Base-by-base conservation (phyloP, 2,329 filamentous ascomycete genomes). In the Septoria linicola region DNA sequence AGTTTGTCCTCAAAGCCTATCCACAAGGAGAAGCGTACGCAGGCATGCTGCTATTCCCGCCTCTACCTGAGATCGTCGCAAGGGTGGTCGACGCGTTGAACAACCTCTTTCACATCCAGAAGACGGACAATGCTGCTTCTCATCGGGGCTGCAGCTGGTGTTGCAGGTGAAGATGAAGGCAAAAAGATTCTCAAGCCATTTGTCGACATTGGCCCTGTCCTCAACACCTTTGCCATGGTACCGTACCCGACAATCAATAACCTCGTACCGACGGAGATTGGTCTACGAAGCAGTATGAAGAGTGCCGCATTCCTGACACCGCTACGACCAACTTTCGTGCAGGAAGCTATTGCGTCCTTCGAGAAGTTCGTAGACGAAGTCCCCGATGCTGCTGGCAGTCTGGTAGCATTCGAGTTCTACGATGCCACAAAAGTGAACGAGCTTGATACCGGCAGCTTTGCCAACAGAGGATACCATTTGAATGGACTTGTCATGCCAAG, bases 1-100 rank as follows among this genome's bases (percentile, higher is more conserved):
- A 77, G 41, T 79, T 80, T 27, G 54, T 63, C 61, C 66, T 72
- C 51, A 64, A 63, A 39, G 68, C 58, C 6, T 63, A 67, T 36
- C 53, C 57, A 0, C 69, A 72, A 49, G 23, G 54, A 3, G 60
- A 66, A 6, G 61, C 70, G 16, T 73, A 63, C 34, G 63, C 66
- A 8, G 72, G 72, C 2, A 66, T 66, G 10, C 55, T 73, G 16
- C 47, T 71, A 14, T 73, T 70, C 51, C 62, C 61, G 3, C 67
- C 65, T 6, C 53, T 39, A 6, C 49, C 51, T 2, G 43, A 53
- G 7, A 53, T 30, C 25, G 49, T 64, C 30, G 36, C 17, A 8
- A 59, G 58, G 42, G 41, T 63, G 4, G 57, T 62, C 3, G 27
- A 17, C 2, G 45, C 52, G 1, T 48, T 55, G 8, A 64, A 65